Evolutionary conservation across 2,329 filamentous ascomycete species (phyloP), one percentile per base, ranked within the genome.

Genomic region (Cladosporium sp.): DNA sequence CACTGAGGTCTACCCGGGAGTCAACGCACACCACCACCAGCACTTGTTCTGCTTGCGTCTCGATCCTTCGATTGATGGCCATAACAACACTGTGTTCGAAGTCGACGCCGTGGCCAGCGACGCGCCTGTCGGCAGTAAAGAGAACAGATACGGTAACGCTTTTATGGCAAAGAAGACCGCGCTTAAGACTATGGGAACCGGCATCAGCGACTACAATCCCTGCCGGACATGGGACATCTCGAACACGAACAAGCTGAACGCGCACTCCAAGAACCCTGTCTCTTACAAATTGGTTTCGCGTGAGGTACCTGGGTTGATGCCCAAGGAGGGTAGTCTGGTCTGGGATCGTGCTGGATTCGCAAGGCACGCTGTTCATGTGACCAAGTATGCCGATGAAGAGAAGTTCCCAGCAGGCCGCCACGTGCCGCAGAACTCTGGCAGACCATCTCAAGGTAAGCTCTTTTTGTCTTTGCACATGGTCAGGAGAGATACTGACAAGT

Each of bases 11-110:
- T 92, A 92, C 69, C 88, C 89, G 0, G 86, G 89, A 36, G 90
- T 95, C 69, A 94, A 95, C 69, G 91, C 91, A 0, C 91, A 96
- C 76, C 95, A 95, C 78, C 91, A 96, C 73, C 90, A 96, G 74
- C 91, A 96, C 72, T 81, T 96, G 37, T 96, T 96, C 82, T 95
- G 90, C 70, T 78, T 96, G 51, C 88, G 91, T 51, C 80, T 95
- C 47, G 88, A 96, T 71, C 84, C 91, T 40, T 92, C 92, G 69
- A 83, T 96, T 56, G 91, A 96, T 70, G 91, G 91, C 0, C 84
- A 87, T 1, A 82, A 86, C 63, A 96, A 96, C 73, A 91, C 90
- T 69, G 71, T 86, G 5, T 72, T 82, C 25, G 72, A 77, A 56
- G 80, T 83, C 65, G 81, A 84, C 66, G 79, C 79, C 0, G 74